phyloP scores from a whole-genome alignment of 495 filamentous ascomycete species.

The Podospora comata region DNA sequence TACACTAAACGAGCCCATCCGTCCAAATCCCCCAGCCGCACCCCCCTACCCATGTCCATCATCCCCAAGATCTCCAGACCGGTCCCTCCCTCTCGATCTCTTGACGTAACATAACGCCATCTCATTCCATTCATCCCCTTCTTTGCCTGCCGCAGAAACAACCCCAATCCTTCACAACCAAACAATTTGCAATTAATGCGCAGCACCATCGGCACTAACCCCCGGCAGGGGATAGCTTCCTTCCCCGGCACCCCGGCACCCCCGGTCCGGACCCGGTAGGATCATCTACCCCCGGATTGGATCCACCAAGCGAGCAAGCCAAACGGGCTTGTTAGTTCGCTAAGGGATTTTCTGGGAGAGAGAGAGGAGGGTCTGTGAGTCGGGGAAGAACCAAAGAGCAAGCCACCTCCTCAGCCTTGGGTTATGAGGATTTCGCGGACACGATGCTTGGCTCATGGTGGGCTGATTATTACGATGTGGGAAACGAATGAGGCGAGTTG shows the following conservation, averaged over 20 bases:
- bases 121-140: not conserved
- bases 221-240: not conserved
- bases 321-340: not conserved
- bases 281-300: not conserved
- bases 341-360: not conserved
- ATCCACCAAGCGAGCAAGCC: not conserved
- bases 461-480: not conserved
- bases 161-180: not conserved
- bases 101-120: not conserved
- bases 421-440: not conserved
- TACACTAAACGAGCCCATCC: not conserved
- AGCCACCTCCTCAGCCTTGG: not conserved
- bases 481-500: not conserved
- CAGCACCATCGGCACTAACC: not conserved
- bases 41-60: not conserved
- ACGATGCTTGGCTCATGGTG: not conserved
- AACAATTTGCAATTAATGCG: not conserved
- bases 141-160: too few species aligned
- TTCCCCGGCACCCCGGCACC: not conserved
- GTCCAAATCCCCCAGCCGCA: not conserved
- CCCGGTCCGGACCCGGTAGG: too few species aligned
- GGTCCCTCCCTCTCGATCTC: not conserved
- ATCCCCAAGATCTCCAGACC: not conserved
- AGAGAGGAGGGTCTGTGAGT: not conserved
- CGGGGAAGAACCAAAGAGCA: not conserved